Percentiles rank a stretch among this genome's conserved stretches.
phyloP scores from a whole-genome alignment of 1,139 yeast species.

The Candida sanyaensis region DNA sequence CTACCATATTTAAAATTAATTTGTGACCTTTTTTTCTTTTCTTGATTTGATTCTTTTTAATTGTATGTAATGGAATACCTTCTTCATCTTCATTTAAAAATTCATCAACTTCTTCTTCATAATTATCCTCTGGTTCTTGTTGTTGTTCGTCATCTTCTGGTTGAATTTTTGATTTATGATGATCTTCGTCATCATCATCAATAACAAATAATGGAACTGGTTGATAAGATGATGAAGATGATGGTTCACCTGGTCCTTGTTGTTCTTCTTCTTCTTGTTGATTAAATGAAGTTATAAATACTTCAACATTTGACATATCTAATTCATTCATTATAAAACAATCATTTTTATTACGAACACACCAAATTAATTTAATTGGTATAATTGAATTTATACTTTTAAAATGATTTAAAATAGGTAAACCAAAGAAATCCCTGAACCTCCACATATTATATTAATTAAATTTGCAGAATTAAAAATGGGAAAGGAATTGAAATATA shows the following conservation, averaged over 20 bases:
- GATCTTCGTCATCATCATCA: slow-evolving; percentile 11
- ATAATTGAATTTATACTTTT: slow-evolving; percentile 11
- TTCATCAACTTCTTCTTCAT: slow-evolving; percentile 19
- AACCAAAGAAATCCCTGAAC: slow-evolving; percentile 81
- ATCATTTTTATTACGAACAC: slow-evolving; percentile 35
- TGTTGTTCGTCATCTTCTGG: slow-evolving; percentile 12
- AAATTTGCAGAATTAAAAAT: slow-evolving; percentile 47
- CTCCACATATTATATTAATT: slow-evolving; percentile 73
- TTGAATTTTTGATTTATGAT: background rate
- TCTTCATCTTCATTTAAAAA: slow-evolving; percentile 10
- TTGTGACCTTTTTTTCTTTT: slow-evolving; percentile 16
- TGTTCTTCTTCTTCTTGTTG: too few relatives aligned
- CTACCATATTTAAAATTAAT: slow-evolving; percentile 26
- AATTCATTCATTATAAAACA: slow-evolving; percentile 20
- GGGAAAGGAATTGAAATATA: slow-evolving; percentile 28
- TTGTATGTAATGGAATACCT: background rate
- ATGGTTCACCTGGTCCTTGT: background rate
- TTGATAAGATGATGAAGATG: slow-evolving; percentile 2
- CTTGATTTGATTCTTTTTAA: slow-evolving; percentile 11
- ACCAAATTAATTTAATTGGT: slow-evolving; percentile 49
- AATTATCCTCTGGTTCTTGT: slow-evolving; percentile 8
- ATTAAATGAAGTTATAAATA: slow-evolving; percentile 17
- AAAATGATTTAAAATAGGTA: slow-evolving; percentile 55
- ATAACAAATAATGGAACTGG: slow-evolving; percentile 13
- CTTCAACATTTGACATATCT: slow-evolving; percentile 18